These are phyloP conservation scores for Adansonia digitata DNA, from an alignment of 345 rosid species.

Conservation along the genomic window DNA sequence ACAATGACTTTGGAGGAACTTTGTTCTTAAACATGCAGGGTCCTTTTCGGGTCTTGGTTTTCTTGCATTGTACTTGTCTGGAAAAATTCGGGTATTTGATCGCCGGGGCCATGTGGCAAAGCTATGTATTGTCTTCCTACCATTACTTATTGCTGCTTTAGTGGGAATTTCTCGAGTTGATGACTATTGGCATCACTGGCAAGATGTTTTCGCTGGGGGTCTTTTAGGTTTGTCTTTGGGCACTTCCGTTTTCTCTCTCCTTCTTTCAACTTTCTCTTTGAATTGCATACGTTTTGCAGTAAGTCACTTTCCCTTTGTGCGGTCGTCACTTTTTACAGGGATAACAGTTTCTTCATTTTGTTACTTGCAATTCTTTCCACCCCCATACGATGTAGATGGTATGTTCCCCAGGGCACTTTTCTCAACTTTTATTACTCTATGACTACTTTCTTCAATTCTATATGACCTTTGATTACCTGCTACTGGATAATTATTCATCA, in stretches of 20 bases:
- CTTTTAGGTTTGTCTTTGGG: constrained; percentile 44
- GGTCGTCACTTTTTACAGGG: constrained; percentile 33
- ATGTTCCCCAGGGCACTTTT: constrained; percentile 6
- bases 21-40: constrained; percentile 51
- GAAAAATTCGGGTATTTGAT: constrained; percentile 75
- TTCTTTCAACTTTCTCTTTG: neutral
- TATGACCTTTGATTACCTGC: neutral
- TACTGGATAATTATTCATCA: neutral
- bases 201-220: constrained; percentile 90
- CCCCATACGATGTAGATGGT: constrained; percentile 65
- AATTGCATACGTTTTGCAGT: neutral
- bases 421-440: neutral
- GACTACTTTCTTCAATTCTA: neutral
- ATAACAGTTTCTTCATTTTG: constrained; percentile 50
- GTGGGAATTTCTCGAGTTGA: constrained; percentile 84
- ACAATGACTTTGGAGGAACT: constrained; percentile 16
- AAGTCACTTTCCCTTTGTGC: constrained; percentile 10
- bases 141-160: constrained; percentile 68
- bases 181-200: constrained; percentile 98
- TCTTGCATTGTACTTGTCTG: constrained; percentile 65
- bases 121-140: constrained; percentile 73
- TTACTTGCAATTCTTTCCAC: constrained; percentile 75
- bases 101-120: constrained; percentile 77
- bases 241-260: neutral
- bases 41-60: constrained; percentile 82